phyloP scores from a whole-genome alignment of 441 rosid species.

The Breynia disticha region DNA sequence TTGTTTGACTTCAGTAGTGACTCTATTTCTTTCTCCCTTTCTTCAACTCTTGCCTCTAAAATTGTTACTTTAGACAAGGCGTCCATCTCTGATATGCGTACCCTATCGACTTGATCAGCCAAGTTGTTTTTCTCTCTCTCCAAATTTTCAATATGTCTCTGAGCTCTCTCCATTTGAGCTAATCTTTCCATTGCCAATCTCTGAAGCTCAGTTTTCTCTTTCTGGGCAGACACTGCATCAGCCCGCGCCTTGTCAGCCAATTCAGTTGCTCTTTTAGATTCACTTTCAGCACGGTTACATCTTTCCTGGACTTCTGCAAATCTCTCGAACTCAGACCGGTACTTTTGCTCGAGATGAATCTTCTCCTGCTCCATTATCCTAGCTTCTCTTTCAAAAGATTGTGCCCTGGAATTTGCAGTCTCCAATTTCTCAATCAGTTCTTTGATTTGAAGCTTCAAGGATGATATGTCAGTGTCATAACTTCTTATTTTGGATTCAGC shows the following conservation, averaged over 20 bases:
- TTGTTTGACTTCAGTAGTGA: conserved; percentile 61
- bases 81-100: conserved; percentile 57
- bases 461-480: conserved; percentile 60
- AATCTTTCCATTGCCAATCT: conserved; percentile 90
- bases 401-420: conserved; percentile 57
- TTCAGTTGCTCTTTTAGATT: conserved; percentile 82
- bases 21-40: conserved; percentile 91
- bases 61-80: conserved; percentile 61
- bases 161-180: conserved; percentile 73
- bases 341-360: conserved; percentile 70
- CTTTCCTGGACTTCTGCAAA: conserved; percentile 84
- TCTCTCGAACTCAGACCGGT: conserved; percentile 67
- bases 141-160: conserved; percentile 66
- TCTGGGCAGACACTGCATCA: conserved; percentile 76
- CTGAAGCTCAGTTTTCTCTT: conserved; percentile 72
- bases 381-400: conserved; percentile 72
- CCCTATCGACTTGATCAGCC: conserved; percentile 46
- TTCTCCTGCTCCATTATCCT: conserved; percentile 83
- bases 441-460: conserved; percentile 50
- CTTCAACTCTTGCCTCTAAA: conserved; percentile 84
- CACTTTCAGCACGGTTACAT: conserved; percentile 72
- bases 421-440: conserved; percentile 59
- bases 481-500: conserved; percentile 79
- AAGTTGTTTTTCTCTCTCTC: conserved; percentile 64
- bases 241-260: conserved; percentile 77